Base-by-base conservation (phyloP, 805 yeast genomes). In the Nakazawaea sp. region DNA sequence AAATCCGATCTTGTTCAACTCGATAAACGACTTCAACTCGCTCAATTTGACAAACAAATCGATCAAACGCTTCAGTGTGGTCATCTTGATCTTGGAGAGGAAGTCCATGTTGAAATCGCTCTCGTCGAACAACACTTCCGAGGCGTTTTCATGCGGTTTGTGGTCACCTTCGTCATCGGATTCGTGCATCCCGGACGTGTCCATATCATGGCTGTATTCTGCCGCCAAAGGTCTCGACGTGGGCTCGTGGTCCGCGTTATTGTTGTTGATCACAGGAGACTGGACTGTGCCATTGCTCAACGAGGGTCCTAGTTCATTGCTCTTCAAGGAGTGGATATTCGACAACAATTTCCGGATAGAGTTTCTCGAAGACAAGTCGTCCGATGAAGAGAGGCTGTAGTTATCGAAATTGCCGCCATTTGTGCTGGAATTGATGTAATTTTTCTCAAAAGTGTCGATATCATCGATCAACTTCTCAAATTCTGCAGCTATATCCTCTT, bases 1-100 rank as follows among this genome's bases (percentile, higher is more conserved):
- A 57, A 90, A 85, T 2, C 97, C 97, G 18, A 95, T 85, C 46
- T 70, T 72, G 65, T 90, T 90, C 46, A 92, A 66, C 51, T 88
- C 95, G 35, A 84, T 69, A 54, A 64, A 90, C 9, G 95, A 85
- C 49, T 82, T 78, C 46, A 90, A 68, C 58, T 90, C 97, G 6
- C 89, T 81, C 16, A 88, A 62, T 15, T 74, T 64, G 3, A 90
- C 90, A 61, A 77, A 90, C 29, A 78, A 59, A 3, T 80, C 71
- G 30, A 78, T 68, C 7, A 81, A 56, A 41, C 88, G 64, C 50
- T 79, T 79, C 58, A 79, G 82, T 45, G 84, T 65, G 7, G 84
- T 78, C 43, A 82, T 75, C 43, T 67, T 64, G 42, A 68, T 56
- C 43, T 79, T 85, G 3, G 71, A 62, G 18, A 75, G 47, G 39